Base-by-base conservation (phyloP, 495 filamentous ascomycete genomes). In the Penicillium lividum region DNA sequence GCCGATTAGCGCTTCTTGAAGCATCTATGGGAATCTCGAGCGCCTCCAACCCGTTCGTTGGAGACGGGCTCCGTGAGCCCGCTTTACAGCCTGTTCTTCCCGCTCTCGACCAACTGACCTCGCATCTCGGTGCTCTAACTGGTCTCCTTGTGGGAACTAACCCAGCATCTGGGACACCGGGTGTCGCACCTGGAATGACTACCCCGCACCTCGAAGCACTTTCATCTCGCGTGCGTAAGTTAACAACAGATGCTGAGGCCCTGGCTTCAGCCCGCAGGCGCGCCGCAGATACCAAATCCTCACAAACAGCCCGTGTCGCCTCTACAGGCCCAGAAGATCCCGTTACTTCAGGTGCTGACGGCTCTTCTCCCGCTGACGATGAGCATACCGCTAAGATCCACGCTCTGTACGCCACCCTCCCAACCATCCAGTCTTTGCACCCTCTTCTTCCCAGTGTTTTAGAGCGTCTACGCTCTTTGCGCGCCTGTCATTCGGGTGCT, bases 311-410 rank as follows among this genome's bases (percentile, higher is more conserved):
- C 1, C 77, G 85, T 15, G 79, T 79, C 51, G 72, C 80, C 5
- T 68, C 78, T 6, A 71, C 81, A 18, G 71, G 79, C 22, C 22
- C 22, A 64, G 53, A 73, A 36, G 57, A 62, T 10, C 58, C 57
- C 13, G 63, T 58, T 9, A 62, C 63, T 7, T 67, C 72, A 13
- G 57, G 62, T 10, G 66, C 65, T 3, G 74, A 74, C 11, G 65
- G 66, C 34, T 66, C 68, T 40, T 60, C 57, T 6, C 56, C 69
- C 5, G 63, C 64, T 9, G 63, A 79, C 54, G 80, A 84, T 34
- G 91, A 95, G 65, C 84, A 90, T 61, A 81, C 82, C 16, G 82
- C 91, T 42, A 96, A 96, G 70, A 89, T 98, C 68, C 93, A 96
- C 64, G 92, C 93, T 3, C 83, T 99, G 3, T 98, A 97, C 71